Conservation (phyloP, 2,329 filamentous ascomycete genomes). For the Cytospora leucostoma region DNA sequence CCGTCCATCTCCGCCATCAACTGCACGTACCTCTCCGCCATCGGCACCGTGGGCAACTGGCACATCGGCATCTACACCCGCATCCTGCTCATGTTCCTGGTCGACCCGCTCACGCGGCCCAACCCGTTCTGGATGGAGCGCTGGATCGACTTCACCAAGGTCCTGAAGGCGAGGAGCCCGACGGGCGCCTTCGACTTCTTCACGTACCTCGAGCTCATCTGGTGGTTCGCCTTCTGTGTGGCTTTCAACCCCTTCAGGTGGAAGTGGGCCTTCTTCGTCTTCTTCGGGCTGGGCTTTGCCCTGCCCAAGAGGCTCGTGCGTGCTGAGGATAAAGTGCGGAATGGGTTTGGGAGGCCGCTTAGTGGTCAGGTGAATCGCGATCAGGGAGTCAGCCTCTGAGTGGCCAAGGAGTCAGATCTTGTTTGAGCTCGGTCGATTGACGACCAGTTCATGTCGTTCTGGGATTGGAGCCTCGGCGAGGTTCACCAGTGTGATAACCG, state of each 20-base stretch:
- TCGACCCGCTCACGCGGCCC: slow-evolving; percentile 75
- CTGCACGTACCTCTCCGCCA: slow-evolving; percentile 77
- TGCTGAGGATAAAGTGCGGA: slow-evolving; percentile 63
- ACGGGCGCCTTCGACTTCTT: slow-evolving; percentile 86
- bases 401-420: background rate
- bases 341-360: slow-evolving; percentile 45
- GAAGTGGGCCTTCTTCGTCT: slow-evolving; percentile 87
- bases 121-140: slow-evolving; percentile 74
- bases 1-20: slow-evolving; percentile 79
- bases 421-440: no score
- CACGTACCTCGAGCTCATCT: slow-evolving; percentile 80
- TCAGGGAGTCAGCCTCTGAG: slow-evolving; percentile 22
- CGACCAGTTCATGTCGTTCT: no score
- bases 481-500: no score
- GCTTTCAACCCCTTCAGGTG: slow-evolving; percentile 81
- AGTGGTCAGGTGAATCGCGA: slow-evolving; percentile 21
- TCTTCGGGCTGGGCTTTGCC: slow-evolving; percentile 70
- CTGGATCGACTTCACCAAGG: slow-evolving; percentile 82
- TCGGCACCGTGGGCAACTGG: slow-evolving; percentile 82
- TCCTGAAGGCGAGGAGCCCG: slow-evolving; percentile 69
- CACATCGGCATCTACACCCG: slow-evolving; percentile 89
- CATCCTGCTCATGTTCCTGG: slow-evolving; percentile 82
- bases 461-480: no score
- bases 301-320: slow-evolving; percentile 68
- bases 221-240: slow-evolving; percentile 83